Conservation (phyloP, 2,329 filamentous ascomycete species). For the Cyanodermella asteris region DNA sequence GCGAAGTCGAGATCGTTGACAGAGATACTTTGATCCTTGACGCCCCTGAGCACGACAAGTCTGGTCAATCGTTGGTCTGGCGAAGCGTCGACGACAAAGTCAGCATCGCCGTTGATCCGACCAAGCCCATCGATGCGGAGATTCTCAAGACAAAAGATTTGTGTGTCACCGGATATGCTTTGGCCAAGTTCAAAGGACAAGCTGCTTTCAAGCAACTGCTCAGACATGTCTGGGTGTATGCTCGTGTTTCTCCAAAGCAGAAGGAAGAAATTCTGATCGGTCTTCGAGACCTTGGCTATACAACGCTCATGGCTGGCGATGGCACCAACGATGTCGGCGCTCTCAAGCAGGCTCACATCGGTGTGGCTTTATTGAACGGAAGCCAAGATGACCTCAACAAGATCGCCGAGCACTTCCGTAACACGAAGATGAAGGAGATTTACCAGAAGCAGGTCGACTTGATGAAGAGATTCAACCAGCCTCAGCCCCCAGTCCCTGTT, state of each 20-base stretch:
- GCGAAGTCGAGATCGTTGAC: constrained; percentile 92
- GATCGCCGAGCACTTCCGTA: constrained; percentile 82
- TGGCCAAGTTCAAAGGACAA: constrained; percentile 72
- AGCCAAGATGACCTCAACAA: constrained; percentile 74
- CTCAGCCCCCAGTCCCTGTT: constrained; percentile 71
- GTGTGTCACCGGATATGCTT: constrained; percentile 84
- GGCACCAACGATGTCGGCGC: constrained; percentile 97
- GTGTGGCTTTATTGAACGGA: constrained; percentile 86
- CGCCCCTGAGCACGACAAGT: constrained; percentile 71
- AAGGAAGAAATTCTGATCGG: constrained; percentile 97
- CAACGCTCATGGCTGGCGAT: constrained; percentile 95
- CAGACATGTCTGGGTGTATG: constrained; percentile 89
- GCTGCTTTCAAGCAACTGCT: constrained; percentile 55
- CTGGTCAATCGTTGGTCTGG: constrained; percentile 71
- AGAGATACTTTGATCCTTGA: constrained; percentile 87
- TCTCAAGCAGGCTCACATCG: constrained; percentile 92
- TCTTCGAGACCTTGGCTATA: constrained; percentile 90
- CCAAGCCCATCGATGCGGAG: constrained; percentile 54
- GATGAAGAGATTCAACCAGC: constrained; percentile 91
- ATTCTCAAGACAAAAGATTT: constrained; percentile 76
- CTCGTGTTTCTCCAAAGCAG: constrained; percentile 92
- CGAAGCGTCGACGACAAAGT: constrained; percentile 81
- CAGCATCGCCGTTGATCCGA: constrained; percentile 66
- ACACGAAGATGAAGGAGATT: constrained; percentile 93
- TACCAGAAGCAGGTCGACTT: constrained; percentile 88